Evolutionary conservation across 257 asterid species (phyloP), one percentile per base, ranked within the genome.

Genomic region (Pogostemon cablin): DNA sequence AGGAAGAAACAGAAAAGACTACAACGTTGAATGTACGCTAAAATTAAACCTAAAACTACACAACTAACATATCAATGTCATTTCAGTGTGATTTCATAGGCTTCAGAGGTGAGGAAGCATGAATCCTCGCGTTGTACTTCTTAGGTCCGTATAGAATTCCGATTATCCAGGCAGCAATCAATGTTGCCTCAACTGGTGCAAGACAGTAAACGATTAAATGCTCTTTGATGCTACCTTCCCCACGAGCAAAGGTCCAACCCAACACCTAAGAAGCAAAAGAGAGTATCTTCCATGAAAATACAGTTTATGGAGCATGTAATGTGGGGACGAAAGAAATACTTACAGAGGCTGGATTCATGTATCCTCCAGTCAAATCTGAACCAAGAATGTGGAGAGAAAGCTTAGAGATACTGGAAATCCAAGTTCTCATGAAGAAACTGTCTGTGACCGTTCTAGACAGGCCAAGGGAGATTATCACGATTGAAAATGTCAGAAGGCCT

Each of bases 301-400:
- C 37, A 62, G 59, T 41, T 41, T 11, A 12, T 3, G 17, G 41
- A 20, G 25, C 25, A 20, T 0, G 59, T 53, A 56, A 64, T 46
- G 12, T 25, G 57, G 46, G 50, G 52, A 8, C 43, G 68, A 20
- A 34, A 20, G 10, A 10, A 75, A 40, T 59, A 70, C 93, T 84
- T 81, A 92, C 98, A 46, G 98, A 84, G 53, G 97, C 98, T 7
- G 98, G 98, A 84, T 92, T 92, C 98, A 92, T 92, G 87, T 91
- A 88, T 61, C 98, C 98, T 2, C 98, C 98, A 0, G 98, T 92
- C 43, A 92, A 83, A 79, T 92, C 98, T 50, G 98, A 87, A 69
- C 90, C 96, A 42, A 92, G 96, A 10, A 86, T 75, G 74, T 92
- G 98, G 58, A 92, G 97, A 50, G 88, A 72, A 17, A 90, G 82